phyloP scores from a whole-genome alignment of 2,329 filamentous ascomycete genomes.

The Phialophora chinensis region DNA sequence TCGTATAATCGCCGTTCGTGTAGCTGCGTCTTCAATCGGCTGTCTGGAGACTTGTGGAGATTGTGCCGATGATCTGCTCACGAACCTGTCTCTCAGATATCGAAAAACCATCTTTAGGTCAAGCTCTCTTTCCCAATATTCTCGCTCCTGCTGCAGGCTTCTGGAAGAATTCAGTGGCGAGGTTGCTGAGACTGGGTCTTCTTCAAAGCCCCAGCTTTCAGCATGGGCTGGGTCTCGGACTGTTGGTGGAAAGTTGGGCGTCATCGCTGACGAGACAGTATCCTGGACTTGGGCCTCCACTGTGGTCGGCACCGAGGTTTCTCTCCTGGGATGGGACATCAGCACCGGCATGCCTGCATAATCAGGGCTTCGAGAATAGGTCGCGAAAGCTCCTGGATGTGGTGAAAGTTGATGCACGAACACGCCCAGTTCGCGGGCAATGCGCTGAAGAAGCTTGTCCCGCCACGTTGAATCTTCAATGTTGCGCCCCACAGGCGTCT shows the following conservation, averaged over 20 bases:
- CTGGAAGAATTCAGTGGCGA: slow-evolving; percentile 51
- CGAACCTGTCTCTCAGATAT: slow-evolving; percentile 78
- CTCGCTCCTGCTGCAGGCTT: slow-evolving; percentile 61
- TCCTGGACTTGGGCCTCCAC: slow-evolving; percentile 13
- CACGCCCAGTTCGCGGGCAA: slow-evolving; percentile 84
- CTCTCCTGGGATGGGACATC: slow-evolving; percentile 39
- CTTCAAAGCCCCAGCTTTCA: slow-evolving; percentile 71
- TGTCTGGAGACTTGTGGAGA: slow-evolving; percentile 54
- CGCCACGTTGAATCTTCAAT: slow-evolving; percentile 64
- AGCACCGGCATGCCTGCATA: slow-evolving; percentile 77
- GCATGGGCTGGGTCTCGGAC: slow-evolving; percentile 56
- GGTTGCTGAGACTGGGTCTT: slow-evolving; percentile 57
- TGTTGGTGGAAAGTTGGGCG: slow-evolving; percentile 59
- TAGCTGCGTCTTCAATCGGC: slow-evolving; percentile 66
- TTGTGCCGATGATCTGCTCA: slow-evolving; percentile 47
- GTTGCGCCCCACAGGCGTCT: slow-evolving; percentile 19
- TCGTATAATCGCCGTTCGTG: slow-evolving; percentile 80
- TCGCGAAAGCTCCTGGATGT: slow-evolving; percentile 86
- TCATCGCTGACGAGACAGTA: slow-evolving; percentile 32
- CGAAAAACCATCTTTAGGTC: slow-evolving; percentile 91
- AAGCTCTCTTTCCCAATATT: slow-evolving; percentile 93
- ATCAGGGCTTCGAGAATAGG: slow-evolving; percentile 71
- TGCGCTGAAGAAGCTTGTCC: slow-evolving; percentile 76
- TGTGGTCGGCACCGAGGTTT: slow-evolving; percentile 41
- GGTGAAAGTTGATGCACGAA: slow-evolving; percentile 83